Percentiles rank a stretch among this genome's conserved stretches.
phyloP scores from a whole-genome alignment of 371 early-diverging fungal genomes.

The Smittium culicis region DNA sequence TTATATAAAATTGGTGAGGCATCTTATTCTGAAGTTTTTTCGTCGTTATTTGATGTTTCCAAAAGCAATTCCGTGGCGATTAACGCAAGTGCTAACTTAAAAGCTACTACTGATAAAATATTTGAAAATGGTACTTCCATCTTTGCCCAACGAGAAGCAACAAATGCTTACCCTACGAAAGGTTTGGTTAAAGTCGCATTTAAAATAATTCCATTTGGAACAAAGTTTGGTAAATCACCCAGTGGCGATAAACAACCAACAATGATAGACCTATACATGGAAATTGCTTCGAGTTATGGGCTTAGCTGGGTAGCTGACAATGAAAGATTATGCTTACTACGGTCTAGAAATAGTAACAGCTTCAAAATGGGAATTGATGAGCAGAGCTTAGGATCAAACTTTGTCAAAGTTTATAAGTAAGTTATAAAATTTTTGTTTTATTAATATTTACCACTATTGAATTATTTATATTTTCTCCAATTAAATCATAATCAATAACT shows the following conservation, averaged over 20 bases:
- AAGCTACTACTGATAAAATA: conserved; percentile 13
- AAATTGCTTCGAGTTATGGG: conserved; percentile 28
- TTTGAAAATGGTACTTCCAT: too few relatives aligned
- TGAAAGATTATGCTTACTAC: conserved; percentile 24
- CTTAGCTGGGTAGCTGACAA: conserved; percentile 31
- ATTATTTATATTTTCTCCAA: too few relatives aligned
- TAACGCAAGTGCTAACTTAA: conserved; percentile 23
- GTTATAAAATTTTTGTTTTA: neutral
- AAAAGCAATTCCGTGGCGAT: conserved; percentile 18
- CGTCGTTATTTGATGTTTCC: conserved; percentile 14
- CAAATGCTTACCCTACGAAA: conserved; percentile 18
- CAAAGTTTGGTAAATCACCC: conserved; percentile 16
- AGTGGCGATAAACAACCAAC: conserved; percentile 31
- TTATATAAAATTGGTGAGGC: conserved; percentile 33
- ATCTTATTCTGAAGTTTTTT: conserved; percentile 34
- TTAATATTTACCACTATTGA: neutral
- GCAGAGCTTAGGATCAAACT: conserved; percentile 29
- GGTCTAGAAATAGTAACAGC: conserved; percentile 19
- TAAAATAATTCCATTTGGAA: conserved; percentile 35
- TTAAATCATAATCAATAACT: neutral
- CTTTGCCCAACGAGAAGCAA: too few relatives aligned
- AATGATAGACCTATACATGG: conserved; percentile 34
- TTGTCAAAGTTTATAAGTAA: conserved; percentile 29
- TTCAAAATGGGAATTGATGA: conserved; percentile 23
- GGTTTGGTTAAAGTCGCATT: conserved; percentile 30